Evolutionary conservation across 2,329 filamentous ascomycete species (phyloP), one percentile per base, ranked within the genome.

Genomic region (Sarocladium brachiariae): DNA sequence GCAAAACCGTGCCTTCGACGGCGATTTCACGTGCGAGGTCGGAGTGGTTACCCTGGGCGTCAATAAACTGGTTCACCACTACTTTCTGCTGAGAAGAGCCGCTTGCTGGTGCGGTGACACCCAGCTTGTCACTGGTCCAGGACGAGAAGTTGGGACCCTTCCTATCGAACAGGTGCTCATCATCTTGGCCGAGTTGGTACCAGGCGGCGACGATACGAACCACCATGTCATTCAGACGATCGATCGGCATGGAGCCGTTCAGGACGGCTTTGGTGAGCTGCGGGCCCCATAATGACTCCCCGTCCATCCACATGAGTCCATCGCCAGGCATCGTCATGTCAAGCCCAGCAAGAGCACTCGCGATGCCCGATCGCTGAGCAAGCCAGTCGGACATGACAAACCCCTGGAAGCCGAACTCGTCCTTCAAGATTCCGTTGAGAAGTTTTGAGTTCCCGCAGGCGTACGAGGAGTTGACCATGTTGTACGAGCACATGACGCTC

Each of bases 181-280:
- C 56, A 38, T 89, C 87, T 62, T 96, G 86, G 0, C 88, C 86
- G 19, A 93, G 71, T 64, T 93, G 88, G 62, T 95, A 96, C 86
- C 89, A 96, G 0, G 90, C 80, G 1, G 91, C 91, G 1, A 96
- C 89, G 55, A 96, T 81, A 11, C 91, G 80, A 1, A 88, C 85
- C 0, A 81, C 87, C 89, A 96, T 95, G 61, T 96, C 91, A 56
- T 96, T 86, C 13, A 96, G 66, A 25, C 91, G 77, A 13, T 86
- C 81, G 38, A 93, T 70, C 0, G 91, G 90, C 0, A 96, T 70
- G 1, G 89, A 92, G 2, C 84, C 84, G 57, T 96, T 96, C 25
- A 96, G 70, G 2, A 91, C 81, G 4, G 89, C 80, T 51, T 80
- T 82, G 0, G 86, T 91, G 31, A 96, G 74, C 54, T 90, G 89